These are phyloP conservation scores for Tulasnella sp. DNA, from an alignment of 768 basidiomycete genomes.

Conservation along the genomic window DNA sequence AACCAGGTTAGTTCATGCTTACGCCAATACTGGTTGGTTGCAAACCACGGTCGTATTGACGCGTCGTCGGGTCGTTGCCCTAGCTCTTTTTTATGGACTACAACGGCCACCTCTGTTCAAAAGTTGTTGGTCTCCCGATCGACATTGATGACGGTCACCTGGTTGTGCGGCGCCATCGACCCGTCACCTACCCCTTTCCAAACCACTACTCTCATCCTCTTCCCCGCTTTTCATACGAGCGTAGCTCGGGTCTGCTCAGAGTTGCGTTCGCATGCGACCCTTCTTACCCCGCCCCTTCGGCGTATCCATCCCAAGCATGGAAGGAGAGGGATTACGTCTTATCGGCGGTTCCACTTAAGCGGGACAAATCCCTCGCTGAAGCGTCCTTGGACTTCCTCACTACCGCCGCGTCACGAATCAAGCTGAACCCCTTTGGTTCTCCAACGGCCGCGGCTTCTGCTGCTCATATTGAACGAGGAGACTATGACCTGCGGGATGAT, in stretches of 20 bases:
- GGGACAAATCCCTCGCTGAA: slow-evolving; percentile 60
- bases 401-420: slow-evolving; percentile 49
- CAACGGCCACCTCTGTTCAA: slow-evolving; percentile 69
- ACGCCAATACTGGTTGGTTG: too few species aligned
- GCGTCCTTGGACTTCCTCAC: slow-evolving; percentile 60
- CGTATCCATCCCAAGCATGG: slow-evolving; percentile 48
- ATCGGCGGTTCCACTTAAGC: slow-evolving; percentile 61
- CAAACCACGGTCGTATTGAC: background rate
- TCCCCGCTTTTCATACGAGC: slow-evolving; percentile 61
- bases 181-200: slow-evolving; percentile 70
- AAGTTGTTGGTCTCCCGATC: slow-evolving; percentile 74
- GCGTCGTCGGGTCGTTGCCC: background rate
- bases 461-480: slow-evolving; percentile 61
- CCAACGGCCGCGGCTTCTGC: slow-evolving; percentile 48
- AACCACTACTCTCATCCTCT: slow-evolving; percentile 62
- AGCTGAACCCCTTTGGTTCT: slow-evolving; percentile 50
- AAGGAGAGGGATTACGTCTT: slow-evolving; percentile 57
- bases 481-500: slow-evolving; percentile 70
- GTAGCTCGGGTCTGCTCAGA: slow-evolving; percentile 53
- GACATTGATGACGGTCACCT: slow-evolving; percentile 70
- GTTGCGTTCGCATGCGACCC: slow-evolving; percentile 63
- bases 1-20: slow-evolving; percentile 54
- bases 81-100: slow-evolving; percentile 83
- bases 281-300: slow-evolving; percentile 46
- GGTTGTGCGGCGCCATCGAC: slow-evolving; percentile 72